Evolutionary conservation across 805 yeast species (phyloP).

Genomic region (Wickerhamomyces kurtzmanii): DNA sequence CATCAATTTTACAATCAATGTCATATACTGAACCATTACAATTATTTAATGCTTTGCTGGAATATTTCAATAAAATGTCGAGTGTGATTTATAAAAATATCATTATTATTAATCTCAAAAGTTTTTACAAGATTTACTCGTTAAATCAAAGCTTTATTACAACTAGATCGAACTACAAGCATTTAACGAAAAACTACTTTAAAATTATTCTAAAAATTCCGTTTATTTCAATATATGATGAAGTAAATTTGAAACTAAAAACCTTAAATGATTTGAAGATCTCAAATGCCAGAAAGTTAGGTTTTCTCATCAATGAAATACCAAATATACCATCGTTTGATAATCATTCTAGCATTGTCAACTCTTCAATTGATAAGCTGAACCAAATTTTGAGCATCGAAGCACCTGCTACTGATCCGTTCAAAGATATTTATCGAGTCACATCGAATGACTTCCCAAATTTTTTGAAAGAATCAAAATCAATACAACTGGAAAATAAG

Average conservation of each 20-base stretch:
- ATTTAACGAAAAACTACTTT: conserved; percentile 10
- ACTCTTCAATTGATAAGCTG: conserved; percentile 8
- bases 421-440: not conserved
- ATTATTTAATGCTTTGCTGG: too few relatives aligned
- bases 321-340: too few relatives aligned
- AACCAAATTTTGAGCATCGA: not conserved
- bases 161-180: conserved; percentile 1
- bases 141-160: conserved; percentile 1
- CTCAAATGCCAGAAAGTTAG: conserved; percentile 24
- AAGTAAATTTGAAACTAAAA: conserved; percentile 15
- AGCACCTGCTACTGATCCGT: not conserved
- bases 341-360: too few relatives aligned
- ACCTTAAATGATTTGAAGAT: conserved; percentile 13
- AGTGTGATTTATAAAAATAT: conserved; percentile 10
- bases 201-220: conserved; percentile 26
- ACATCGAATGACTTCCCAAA: not conserved
- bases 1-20: too few relatives aligned
- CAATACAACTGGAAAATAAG: conserved; percentile 4
- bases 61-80: too few relatives aligned
- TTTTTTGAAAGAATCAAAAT: not conserved
- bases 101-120: conserved; percentile 8
- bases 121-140: conserved; percentile 7
- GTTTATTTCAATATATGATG: conserved; percentile 19
- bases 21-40: too few relatives aligned
- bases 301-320: conserved; percentile 21